Conservation (phyloP, 2,329 filamentous ascomycete species). For the Beauveria asiatica region DNA sequence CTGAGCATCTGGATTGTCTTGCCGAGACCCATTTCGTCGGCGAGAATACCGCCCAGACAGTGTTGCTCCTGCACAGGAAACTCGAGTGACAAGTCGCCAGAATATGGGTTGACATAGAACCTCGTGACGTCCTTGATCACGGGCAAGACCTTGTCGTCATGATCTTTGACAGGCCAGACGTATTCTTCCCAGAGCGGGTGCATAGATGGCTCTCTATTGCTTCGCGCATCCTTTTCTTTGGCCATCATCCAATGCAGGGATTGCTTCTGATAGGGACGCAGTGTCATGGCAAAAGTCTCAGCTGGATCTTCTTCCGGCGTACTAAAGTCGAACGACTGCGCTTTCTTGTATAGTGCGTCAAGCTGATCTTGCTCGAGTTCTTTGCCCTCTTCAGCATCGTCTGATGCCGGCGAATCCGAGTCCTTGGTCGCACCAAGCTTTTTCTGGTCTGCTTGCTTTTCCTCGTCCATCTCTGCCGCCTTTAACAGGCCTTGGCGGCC, state of each 20-base stretch:
- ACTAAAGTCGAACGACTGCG: constrained; percentile 91
- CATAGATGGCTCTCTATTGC: constrained; percentile 71
- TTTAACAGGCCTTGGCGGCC: constrained; percentile 77
- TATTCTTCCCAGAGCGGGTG: constrained; percentile 98
- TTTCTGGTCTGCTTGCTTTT: constrained; percentile 51
- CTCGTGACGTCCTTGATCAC: constrained; percentile 54
- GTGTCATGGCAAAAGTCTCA: constrained; percentile 68
- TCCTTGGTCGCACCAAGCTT: constrained; percentile 26
- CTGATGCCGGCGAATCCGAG: constrained; percentile 43
- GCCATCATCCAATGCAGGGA: constrained; percentile 93
- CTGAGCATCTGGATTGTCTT: constrained; percentile 99
- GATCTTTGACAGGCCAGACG: constrained; percentile 76
- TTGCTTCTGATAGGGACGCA: constrained; percentile 92
- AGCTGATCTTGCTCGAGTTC: constrained; percentile 94
- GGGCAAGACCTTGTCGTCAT: constrained; percentile 70
- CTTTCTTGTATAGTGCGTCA: constrained; percentile 88
- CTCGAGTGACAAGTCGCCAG: constrained; percentile 81
- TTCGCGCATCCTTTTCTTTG: constrained; percentile 76
- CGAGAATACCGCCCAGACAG: constrained; percentile 85
- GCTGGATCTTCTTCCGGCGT: constrained; percentile 82
- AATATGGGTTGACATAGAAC: constrained; percentile 97
- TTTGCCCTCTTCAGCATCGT: constrained; percentile 73
- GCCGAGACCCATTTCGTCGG: constrained; percentile 94
- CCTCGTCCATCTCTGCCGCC: constrained; percentile 82
- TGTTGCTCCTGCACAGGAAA: constrained; percentile 93